phyloP scores from a whole-genome alignment of 768 basidiomycete species.

The Favolaschia claudopus region DNA sequence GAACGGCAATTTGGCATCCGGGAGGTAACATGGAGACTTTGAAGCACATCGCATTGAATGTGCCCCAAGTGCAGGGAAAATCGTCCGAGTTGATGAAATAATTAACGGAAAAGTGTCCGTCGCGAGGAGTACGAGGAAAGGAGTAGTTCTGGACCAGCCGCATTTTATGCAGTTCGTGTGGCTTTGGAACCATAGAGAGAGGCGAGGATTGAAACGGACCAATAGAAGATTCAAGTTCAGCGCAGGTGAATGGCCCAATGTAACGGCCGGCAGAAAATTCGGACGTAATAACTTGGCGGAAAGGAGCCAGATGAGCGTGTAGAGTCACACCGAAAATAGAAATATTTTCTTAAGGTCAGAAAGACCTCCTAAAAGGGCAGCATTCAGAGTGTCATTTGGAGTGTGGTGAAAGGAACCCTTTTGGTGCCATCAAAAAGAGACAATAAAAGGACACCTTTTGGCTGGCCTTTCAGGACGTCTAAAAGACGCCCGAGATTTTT shows the following conservation, averaged over 20 bases:
- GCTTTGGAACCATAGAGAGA: slow-evolving; percentile 36
- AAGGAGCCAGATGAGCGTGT: slow-evolving; percentile 8
- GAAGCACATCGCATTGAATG: slow-evolving; percentile 40
- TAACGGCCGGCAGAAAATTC: slow-evolving; percentile 17
- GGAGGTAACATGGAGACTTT: slow-evolving; percentile 42
- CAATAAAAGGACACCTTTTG: too few species aligned
- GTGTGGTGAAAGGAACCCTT: too few species aligned
- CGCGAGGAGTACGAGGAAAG: slow-evolving; percentile 22
- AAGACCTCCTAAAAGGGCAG: too few species aligned
- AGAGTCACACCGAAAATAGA: too few species aligned
- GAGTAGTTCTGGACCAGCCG: slow-evolving; percentile 40
- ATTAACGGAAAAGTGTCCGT: slow-evolving; percentile 38
- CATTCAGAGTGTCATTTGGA: too few species aligned
- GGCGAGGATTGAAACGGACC: slow-evolving; percentile 40
- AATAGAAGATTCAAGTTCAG: slow-evolving; percentile 16
- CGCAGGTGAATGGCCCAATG: slow-evolving; percentile 22
- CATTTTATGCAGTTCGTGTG: slow-evolving; percentile 28
- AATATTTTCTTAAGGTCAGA: too few species aligned
- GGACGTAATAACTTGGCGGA: slow-evolving; percentile 8
- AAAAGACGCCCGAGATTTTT: too few species aligned
- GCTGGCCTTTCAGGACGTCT: too few species aligned
- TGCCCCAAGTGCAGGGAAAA: slow-evolving; percentile 53
- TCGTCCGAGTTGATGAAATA: slow-evolving; percentile 35
- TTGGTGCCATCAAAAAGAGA: too few species aligned
- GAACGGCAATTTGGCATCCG: slow-evolving; percentile 42